Base-by-base conservation (phyloP, 192 early-diverging fungal genomes). In the Kappamyces sp. region DNA sequence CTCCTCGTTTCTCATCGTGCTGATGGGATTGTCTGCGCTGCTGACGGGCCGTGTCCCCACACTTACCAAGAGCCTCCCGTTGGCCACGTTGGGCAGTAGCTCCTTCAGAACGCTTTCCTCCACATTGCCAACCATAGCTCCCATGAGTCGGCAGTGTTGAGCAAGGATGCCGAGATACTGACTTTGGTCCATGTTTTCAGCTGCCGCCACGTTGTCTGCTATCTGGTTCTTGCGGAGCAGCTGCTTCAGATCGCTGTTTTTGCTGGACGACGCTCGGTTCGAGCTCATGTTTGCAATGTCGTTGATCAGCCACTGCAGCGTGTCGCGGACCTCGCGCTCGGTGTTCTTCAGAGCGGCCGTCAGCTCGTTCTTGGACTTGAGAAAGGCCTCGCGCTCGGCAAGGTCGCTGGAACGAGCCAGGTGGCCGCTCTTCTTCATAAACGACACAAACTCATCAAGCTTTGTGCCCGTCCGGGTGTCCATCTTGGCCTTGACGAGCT, bases 161-260 rank as follows among this genome's bases (percentile, higher is more conserved):
- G 22, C 22, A 22, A 22, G 22, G 22, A 22, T 22, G 22, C 22
- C 22, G 22, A 22, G 22, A 22, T 22, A 22, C 22, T 22, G 22
- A 22, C 0, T 22, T 22, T 22, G 22, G 22, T 22, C 34, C 61
- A 62, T 42, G 8, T 64, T 49, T 41, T 62, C 15, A 9, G 60
- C 54, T 35, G 22, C 40, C 12, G 22, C 61, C 8, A 62, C 58
- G 31, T 62, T 62, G 9, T 12, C 45, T 31, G 60, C 60, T 36
- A 62, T 63, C 33, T 6, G 31, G 22, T 7, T 63, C 39, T 62
- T 62, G 6, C 60, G 5, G 11, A 36, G 8, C 29, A 62, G 6
- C 60, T 62, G 61, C 8, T 62, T 62, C 9, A 62, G 33, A 32
- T 62, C 32, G 38, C 61, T n/a, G 11, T 54, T 36, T 32, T 57